Conservation (phyloP, 805 yeast species). For the Wickerhamomyces tratensis region DNA sequence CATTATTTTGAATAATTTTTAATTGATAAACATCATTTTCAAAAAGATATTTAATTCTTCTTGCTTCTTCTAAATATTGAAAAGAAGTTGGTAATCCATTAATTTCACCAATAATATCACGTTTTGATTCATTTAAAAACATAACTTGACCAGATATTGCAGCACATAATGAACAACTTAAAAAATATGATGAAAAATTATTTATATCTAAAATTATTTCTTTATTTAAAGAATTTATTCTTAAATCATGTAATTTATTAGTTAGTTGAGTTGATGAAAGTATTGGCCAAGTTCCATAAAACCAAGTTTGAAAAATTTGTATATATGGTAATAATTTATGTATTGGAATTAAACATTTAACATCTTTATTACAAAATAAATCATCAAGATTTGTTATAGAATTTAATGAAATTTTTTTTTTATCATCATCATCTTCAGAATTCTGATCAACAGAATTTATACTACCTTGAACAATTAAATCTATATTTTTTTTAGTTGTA, state of each 20-base stretch:
- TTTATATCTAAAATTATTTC: too few relatives aligned
- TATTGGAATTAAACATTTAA: too few relatives aligned
- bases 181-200: constrained; percentile 10
- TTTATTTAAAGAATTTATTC: too few relatives aligned
- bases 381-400: too few relatives aligned
- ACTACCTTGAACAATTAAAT: background rate
- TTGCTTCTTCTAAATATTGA: constrained; percentile 14
- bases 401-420: too few relatives aligned
- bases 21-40: constrained; percentile 1
- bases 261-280: constrained; percentile 6
- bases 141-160: constrained; percentile 12
- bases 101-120: constrained; percentile 6
- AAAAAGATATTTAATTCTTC: constrained; percentile 9
- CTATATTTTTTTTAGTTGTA: constrained; percentile 13
- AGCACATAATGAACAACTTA: constrained; percentile 16
- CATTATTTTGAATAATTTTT: too few relatives aligned
- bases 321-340: constrained; percentile 5
- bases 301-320: constrained; percentile 17
- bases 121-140: constrained; percentile 12
- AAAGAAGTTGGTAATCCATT: constrained; percentile 9
- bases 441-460: too few relatives aligned
- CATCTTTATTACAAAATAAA: too few relatives aligned
- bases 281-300: constrained; percentile 18
- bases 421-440: too few relatives aligned
- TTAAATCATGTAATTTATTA: too few relatives aligned